Base-by-base conservation (phyloP, 129 eudicot species). In the Flaveria robusta region DNA sequence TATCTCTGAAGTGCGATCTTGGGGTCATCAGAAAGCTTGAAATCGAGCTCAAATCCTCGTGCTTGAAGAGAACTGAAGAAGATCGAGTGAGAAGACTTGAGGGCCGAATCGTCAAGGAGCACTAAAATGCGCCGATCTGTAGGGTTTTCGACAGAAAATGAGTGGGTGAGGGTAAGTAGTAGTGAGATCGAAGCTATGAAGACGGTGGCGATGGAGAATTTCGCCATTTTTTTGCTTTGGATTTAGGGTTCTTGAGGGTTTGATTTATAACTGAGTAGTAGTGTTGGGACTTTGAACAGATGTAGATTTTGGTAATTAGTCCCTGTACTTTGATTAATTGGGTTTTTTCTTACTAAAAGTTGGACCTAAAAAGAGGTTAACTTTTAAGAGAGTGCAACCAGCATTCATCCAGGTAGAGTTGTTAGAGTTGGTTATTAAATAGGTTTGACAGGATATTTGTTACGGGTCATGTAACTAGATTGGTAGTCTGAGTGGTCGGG, bases 1-100 rank as follows among this genome's bases (percentile, higher is more conserved):
- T 93, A 90, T 22, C 92, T 86, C 82, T 93, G 93, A 51, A 93
- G 79, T 1, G 89, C 87, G 54, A 93, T 62, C 81, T 74, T 76
- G 13, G 97, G 96, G 84, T 93, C 98, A 59, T 87, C 92, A 1
- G 91, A 82, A 55, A 93, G 95, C 83, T 88, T 90, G 83, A 90
- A 88, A 76, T 88, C 98, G 74, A 93, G 92, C 67, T 80, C 78
- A 76, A 86, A 93, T 9, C 89, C 97, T 24, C 98, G 92, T 42
- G 86, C 46, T 41, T 83, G 76, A 50, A 93, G 92, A 27, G 98
- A 81, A 58, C 46, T 81, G 87, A 93, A 93, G 92, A 81, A 93
- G 79, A 86, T 79, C 31, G 98, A 90, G 81, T 93, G 97, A 12
- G 98, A 93, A 3, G 98, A 90, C 68, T 81, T 86, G 67, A 90